phyloP scores from a whole-genome alignment of 2,329 filamentous ascomycete species.

The Trichoderma harzianum region DNA sequence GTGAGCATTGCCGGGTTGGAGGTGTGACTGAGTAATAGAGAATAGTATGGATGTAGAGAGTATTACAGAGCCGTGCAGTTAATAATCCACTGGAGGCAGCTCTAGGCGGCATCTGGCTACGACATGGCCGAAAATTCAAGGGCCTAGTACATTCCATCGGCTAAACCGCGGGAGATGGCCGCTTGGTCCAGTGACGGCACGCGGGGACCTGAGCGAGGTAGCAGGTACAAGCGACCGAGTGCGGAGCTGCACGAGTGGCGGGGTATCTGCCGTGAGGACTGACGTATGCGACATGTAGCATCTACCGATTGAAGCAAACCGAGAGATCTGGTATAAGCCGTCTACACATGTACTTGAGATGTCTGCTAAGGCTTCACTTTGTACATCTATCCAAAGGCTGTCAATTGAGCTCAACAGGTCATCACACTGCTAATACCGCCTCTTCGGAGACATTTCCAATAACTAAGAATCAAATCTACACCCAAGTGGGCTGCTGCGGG shows the following conservation, averaged over 20 bases:
- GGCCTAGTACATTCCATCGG: constrained; percentile 33
- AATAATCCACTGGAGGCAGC: constrained; percentile 13
- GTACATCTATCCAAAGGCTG: background rate
- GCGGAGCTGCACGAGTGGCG: background rate
- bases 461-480: background rate
- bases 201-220: background rate
- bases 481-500: background rate
- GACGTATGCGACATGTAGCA: background rate
- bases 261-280: background rate
- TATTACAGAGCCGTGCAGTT: background rate
- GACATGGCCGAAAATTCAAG: constrained; percentile 29
- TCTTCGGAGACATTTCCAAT: background rate
- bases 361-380: background rate
- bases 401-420: background rate
- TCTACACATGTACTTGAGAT: background rate
- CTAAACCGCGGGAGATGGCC: constrained; percentile 22
- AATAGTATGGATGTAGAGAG: background rate
- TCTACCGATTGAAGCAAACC: background rate
- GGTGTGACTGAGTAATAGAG: constrained; percentile 23
- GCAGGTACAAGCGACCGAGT: background rate
- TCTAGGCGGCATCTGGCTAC: constrained; percentile 28
- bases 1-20: constrained; percentile 31
- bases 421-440: background rate
- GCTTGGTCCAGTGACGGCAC: background rate
- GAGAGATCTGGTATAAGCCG: too few relatives aligned